Conservation (phyloP, 1,284 basidiomycete species). For the Mycosarcoma maydis region DNA sequence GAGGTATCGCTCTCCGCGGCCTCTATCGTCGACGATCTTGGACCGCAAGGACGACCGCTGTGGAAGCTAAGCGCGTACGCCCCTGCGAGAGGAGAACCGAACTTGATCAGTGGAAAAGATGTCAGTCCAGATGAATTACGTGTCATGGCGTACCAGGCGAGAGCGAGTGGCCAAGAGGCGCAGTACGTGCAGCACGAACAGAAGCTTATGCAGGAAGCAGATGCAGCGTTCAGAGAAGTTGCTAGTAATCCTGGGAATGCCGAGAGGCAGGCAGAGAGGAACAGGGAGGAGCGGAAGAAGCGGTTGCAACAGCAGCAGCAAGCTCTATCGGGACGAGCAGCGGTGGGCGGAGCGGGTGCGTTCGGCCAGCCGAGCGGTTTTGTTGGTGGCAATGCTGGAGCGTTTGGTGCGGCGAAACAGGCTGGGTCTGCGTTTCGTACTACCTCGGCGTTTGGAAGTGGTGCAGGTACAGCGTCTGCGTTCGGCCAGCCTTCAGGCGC, state of each 20-base stretch:
- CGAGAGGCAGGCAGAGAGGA: conserved; percentile 28
- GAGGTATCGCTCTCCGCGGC: conserved; percentile 37
- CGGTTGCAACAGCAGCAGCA: conserved; percentile 10
- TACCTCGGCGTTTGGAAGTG: conserved; percentile 8
- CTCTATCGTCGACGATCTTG: conserved; percentile 40
- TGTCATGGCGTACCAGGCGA: conserved; percentile 47
- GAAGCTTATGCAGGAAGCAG: conserved; percentile 30
- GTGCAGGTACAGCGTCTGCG: conserved; percentile 2
- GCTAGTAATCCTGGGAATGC: conserved; percentile 10
- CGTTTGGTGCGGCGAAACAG: conserved; percentile 12
- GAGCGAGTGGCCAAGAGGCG: conserved; percentile 27
- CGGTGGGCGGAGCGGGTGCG: conserved; percentile 5
- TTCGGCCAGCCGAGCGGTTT: conserved; percentile 30
- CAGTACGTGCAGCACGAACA: conserved; percentile 41
- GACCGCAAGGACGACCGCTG: conserved; percentile 70
- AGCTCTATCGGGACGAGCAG: too few species aligned
- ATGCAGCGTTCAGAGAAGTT: conserved; percentile 17
- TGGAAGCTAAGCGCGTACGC: conserved; percentile 87
- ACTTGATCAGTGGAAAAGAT: conserved; percentile 77
- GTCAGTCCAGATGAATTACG: conserved; percentile 82
- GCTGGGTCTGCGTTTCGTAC: conserved; percentile 12
- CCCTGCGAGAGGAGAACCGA: conserved; percentile 79
- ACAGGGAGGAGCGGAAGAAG: conserved; percentile 34
- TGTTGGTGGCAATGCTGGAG: conserved; percentile 1
- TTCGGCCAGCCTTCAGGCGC: conserved; percentile 8